Conservation (phyloP, 495 filamentous ascomycete species). For the Recurvomyces mirabilis region DNA sequence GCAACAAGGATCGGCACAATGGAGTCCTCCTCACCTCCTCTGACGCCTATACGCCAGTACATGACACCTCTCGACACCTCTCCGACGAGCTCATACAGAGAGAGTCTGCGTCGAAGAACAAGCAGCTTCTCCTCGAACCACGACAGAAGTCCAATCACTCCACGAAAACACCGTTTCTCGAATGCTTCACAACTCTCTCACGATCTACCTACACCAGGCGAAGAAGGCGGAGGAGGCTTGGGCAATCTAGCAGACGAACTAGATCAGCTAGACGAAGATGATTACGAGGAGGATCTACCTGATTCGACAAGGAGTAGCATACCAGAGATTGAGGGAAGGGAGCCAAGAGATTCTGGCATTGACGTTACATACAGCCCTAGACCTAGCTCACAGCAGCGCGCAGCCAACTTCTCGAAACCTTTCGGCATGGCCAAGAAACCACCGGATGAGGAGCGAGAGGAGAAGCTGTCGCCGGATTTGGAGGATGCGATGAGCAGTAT, state of each 20-base stretch:
- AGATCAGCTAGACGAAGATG: slow-evolving; percentile 18
- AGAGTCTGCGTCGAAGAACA: slow-evolving; percentile 10
- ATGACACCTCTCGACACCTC: slow-evolving; percentile 20
- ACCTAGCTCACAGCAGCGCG: background rate
- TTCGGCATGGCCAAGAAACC: slow-evolving; percentile 2
- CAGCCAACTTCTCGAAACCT: slow-evolving; percentile 20
- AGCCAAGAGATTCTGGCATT: slow-evolving; percentile 16
- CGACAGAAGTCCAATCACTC: slow-evolving; percentile 13
- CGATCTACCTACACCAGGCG: slow-evolving; percentile 9
- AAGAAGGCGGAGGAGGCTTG: slow-evolving; percentile 12
- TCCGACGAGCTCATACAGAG: slow-evolving; percentile 9
- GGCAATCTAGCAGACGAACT: slow-evolving; percentile 25
- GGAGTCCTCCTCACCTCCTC: slow-evolving; percentile 12
- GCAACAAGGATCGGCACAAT: too few relatives aligned
- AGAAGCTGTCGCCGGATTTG: slow-evolving; percentile 14
- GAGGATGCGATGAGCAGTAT: slow-evolving; percentile 20
- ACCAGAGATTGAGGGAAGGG: slow-evolving; percentile 1
- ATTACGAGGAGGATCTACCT: slow-evolving; percentile 10
- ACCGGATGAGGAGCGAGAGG: slow-evolving; percentile 11
- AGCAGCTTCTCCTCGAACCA: slow-evolving; percentile 22
- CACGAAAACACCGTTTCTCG: slow-evolving; percentile 12
- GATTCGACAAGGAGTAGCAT: too few relatives aligned
- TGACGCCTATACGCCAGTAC: slow-evolving; percentile 17
- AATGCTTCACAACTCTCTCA: slow-evolving; percentile 17
- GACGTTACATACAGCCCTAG: slow-evolving; percentile 15